These are phyloP conservation scores for Artemisia argyi DNA, from an alignment of 129 eudicot genomes.

Conservation along the genomic window DNA sequence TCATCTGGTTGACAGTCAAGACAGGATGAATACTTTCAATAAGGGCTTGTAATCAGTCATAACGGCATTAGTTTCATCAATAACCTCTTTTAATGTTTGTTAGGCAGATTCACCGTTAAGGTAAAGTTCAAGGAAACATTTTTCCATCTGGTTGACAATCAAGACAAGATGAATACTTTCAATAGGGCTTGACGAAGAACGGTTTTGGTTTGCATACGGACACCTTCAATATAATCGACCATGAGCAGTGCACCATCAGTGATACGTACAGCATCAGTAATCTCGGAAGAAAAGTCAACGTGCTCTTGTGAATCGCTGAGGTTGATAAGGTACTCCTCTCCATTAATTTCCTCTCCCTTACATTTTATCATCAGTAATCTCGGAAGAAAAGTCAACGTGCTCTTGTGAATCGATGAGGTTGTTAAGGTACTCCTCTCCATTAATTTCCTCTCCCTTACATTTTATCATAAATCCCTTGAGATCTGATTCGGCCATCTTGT, in stretches of 20 bases:
- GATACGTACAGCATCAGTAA: slow-evolving; percentile 73
- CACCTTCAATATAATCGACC: slow-evolving; percentile 76
- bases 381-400: slow-evolving; percentile 77
- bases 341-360: too few species aligned
- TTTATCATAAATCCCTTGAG: slow-evolving; percentile 51
- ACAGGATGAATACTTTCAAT: slow-evolving; percentile 78
- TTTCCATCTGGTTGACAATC: too few species aligned
- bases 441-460: too few species aligned
- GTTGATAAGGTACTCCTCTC: too few species aligned
- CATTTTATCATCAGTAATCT: slow-evolving; percentile 85
- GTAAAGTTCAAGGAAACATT: too few species aligned
- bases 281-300: too few species aligned
- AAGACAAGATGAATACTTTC: slow-evolving; percentile 72
- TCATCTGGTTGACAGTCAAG: slow-evolving; percentile 59
- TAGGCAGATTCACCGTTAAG: too few species aligned
- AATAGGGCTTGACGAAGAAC: slow-evolving; percentile 81
- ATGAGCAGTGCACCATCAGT: slow-evolving; percentile 78
- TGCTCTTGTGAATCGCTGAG: too few species aligned
- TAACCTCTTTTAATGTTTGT: too few species aligned
- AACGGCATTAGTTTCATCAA: too few species aligned
- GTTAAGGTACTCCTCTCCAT: slow-evolving; percentile 67
- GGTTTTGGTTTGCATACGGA: slow-evolving; percentile 76
- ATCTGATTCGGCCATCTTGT: slow-evolving; percentile 58
- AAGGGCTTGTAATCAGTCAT: too few species aligned
- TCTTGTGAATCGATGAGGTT: slow-evolving; percentile 75